Evolutionary conservation across 768 basidiomycete genomes (phyloP), one percentile per base, ranked within the genome.

Genomic region (Trametopsis cervina): DNA sequence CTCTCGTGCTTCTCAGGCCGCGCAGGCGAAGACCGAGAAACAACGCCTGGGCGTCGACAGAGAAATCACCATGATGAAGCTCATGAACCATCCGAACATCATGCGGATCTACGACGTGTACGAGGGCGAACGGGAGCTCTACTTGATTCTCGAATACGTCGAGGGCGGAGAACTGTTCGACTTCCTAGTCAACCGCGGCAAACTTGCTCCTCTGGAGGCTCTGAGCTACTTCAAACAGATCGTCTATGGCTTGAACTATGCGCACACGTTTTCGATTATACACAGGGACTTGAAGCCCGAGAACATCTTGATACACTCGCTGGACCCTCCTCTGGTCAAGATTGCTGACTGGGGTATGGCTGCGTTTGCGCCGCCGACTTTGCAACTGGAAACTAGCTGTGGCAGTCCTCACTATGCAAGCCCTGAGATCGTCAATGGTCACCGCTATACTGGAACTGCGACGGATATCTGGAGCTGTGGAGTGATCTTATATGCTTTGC

Each of bases 311-410:
- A 86, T 98, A 46, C 86, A 93, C 40, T 84, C 85, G 37, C 69
- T 89, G 47, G 74, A 77, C 29, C 85, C 85, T 24, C 85, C 85
- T 29, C 74, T 91, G 60, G 78, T 98, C 71, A 98, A 97, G 73
- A 88, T 98, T 37, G 94, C 92, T 20, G 95, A 97, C 67, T 97
- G 95, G 81, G 95, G 95, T 18, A 96, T 97, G 95, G 94, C 95
- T 21, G 89, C 94, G 9, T 89, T 96, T 60, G 89, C 92, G 50
- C 85, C 87, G 35, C 88, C 87, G 33, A 78, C 83, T 35, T 75
- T 85, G 37, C 77, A 93, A 55, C 78, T 96, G 22, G 90, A 95
- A 68, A 97, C 95, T 1, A 91, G 88, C 60, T 97, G 95, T 61
- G 95, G 95, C 5, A 90, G 87, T 53, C 95, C 95, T 52, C 94